Percentiles rank a stretch among this genome's conserved stretches.
phyloP scores from a whole-genome alignment of 2,329 filamentous ascomycete species.

The Colletotrichum chlorophyti region DNA sequence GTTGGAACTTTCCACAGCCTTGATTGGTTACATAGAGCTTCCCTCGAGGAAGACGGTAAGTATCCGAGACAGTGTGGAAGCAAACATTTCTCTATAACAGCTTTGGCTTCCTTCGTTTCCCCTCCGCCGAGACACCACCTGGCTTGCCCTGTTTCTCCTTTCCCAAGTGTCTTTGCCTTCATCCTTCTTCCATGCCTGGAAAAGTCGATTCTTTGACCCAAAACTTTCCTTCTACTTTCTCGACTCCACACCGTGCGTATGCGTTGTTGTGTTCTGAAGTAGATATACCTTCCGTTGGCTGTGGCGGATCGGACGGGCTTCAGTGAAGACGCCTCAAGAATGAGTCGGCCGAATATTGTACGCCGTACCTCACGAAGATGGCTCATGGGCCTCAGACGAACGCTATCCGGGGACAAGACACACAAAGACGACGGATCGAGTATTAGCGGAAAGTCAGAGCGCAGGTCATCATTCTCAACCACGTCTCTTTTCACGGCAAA shows the following conservation, averaged over 20 bases:
- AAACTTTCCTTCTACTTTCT: background rate
- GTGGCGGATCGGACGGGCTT: too few species aligned
- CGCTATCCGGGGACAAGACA: background rate
- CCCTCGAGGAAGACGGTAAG: constrained; percentile 1
- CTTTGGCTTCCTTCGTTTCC: background rate
- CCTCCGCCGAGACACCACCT: background rate
- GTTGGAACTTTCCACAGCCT: constrained; percentile 11
- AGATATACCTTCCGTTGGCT: background rate
- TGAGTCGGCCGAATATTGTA: background rate
- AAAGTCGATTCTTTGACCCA: background rate
- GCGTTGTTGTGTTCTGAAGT: background rate
- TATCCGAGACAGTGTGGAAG: constrained; percentile 21
- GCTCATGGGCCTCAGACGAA: background rate
- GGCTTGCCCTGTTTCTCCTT: background rate
- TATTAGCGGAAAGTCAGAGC: background rate
- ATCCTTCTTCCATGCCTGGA: background rate
- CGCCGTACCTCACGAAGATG: constrained; percentile 2
- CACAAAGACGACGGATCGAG: background rate
- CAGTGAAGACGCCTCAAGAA: background rate
- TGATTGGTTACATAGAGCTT: constrained; percentile 2
- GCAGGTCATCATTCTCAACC: background rate
- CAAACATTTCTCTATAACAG: constrained; percentile 19
- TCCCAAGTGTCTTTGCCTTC: background rate
- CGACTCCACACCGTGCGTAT: background rate
- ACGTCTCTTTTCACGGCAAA: background rate